These are phyloP conservation scores for Suillus subluteus DNA, from an alignment of 768 basidiomycete genomes.

Conservation along the genomic window DNA sequence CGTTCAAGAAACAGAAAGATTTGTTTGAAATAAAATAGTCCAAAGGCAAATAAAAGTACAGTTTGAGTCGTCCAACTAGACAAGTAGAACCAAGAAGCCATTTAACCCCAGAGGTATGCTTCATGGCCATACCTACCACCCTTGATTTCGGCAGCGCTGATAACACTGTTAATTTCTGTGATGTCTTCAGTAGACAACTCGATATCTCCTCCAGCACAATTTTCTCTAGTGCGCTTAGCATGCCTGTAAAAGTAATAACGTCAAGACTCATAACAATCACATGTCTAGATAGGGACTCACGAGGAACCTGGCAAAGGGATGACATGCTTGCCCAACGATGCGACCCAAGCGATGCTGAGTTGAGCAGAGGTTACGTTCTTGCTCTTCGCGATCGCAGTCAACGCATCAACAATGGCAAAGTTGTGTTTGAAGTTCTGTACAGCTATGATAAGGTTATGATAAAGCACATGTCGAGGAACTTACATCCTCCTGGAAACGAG, in stretches of 20 bases:
- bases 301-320: constrained; percentile 57
- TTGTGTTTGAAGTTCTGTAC: constrained; percentile 45
- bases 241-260: constrained; percentile 23
- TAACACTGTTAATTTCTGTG: constrained; percentile 41
- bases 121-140: constrained; percentile 42
- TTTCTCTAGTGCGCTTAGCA: constrained; percentile 47
- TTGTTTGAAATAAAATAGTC: not conserved
- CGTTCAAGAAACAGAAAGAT: not conserved
- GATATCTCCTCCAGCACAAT: constrained; percentile 47
- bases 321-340: constrained; percentile 42
- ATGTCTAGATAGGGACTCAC: constrained; percentile 29
- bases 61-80: not conserved
- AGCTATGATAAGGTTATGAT: constrained; percentile 1
- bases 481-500: constrained; percentile 50
- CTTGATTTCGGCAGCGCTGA: constrained; percentile 39
- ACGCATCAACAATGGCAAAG: constrained; percentile 44
- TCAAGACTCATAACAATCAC: not conserved
- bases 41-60: not conserved
- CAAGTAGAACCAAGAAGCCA: not conserved
- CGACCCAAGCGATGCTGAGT: constrained; percentile 49
- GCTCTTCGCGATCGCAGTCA: constrained; percentile 44
- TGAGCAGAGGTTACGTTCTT: constrained; percentile 48
- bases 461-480: constrained; percentile 17
- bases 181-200: constrained; percentile 44
- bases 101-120: constrained; percentile 38